Conservation (phyloP, 2,329 filamentous ascomycete genomes). For the Akanthomyces lecanii region DNA sequence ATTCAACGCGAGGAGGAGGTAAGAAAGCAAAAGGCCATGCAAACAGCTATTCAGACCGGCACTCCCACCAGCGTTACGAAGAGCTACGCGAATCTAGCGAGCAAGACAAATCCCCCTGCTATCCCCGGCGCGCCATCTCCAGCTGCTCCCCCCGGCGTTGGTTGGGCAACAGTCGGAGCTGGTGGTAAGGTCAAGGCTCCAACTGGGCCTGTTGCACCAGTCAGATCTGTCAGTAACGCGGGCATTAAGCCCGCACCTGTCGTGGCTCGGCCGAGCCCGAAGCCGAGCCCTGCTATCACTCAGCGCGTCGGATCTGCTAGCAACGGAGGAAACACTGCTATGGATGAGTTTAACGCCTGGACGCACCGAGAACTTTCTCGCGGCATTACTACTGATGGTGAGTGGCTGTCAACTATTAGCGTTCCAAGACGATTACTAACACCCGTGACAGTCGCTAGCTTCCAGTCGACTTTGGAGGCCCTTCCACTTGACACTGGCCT, state of each 20-base stretch:
- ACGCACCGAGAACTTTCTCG: constrained; percentile 72
- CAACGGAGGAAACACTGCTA: constrained; percentile 48
- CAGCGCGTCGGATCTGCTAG: constrained; percentile 29
- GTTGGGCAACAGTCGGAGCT: constrained; percentile 94
- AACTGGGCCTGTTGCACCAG: constrained; percentile 49
- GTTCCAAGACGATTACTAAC: background rate
- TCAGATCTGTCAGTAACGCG: constrained; percentile 41
- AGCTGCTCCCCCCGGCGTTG: constrained; percentile 44
- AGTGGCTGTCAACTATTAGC: constrained; percentile 27
- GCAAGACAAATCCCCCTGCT: constrained; percentile 54
- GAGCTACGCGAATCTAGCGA: constrained; percentile 89
- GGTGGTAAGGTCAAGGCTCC: constrained; percentile 86
- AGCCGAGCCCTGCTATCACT: constrained; percentile 37
- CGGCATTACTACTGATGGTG: constrained; percentile 58
- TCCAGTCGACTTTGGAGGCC: constrained; percentile 69
- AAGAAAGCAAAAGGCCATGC: constrained; percentile 71
- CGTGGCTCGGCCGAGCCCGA: constrained; percentile 46
- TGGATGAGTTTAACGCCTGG: constrained; percentile 95
- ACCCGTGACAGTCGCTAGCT: constrained; percentile 62
- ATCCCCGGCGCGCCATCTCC: constrained; percentile 26
- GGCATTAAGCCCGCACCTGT: constrained; percentile 40
- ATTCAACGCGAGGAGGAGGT: constrained; percentile 95
- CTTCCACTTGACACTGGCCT: constrained; percentile 75
- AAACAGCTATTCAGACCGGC: constrained; percentile 45
- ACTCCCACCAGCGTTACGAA: constrained; percentile 60